phyloP scores from a whole-genome alignment of 129 eudicot species.

The Sambucus nigra region DNA sequence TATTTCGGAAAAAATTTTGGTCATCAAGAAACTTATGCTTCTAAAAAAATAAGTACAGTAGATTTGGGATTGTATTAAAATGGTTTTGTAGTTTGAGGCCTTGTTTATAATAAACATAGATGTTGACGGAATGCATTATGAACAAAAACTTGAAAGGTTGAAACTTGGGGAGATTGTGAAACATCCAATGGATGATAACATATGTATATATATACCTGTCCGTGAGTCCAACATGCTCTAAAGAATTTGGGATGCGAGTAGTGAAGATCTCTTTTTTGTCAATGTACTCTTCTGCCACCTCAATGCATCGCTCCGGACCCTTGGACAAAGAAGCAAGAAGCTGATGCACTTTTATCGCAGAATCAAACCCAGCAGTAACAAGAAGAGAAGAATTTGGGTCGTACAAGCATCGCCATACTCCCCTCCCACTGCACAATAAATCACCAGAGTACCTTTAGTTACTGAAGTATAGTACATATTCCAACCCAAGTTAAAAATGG shows the following conservation, averaged over 20 bases:
- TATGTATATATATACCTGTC: constrained; percentile 56
- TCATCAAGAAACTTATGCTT: too few species aligned
- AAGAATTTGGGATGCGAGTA: constrained; percentile 52
- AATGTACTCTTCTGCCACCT: constrained; percentile 21
- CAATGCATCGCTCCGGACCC: constrained; percentile 18
- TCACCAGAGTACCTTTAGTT: too few species aligned
- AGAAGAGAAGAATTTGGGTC: constrained; percentile 78
- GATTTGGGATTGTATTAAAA: too few species aligned
- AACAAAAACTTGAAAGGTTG: neutral
- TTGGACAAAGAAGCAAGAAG: constrained; percentile 30
- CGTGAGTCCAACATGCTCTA: constrained; percentile 47
- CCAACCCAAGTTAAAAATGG: too few species aligned
- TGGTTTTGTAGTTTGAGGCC: too few species aligned
- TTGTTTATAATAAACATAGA: too few species aligned
- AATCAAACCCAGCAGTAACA: constrained; percentile 98
- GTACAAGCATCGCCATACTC: constrained; percentile 96
- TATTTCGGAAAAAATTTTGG: too few species aligned
- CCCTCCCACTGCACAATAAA: constrained; percentile 98
- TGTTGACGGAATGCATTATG: too few species aligned
- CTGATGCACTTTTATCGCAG: constrained; percentile 78
- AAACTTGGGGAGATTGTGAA: constrained; percentile 2
- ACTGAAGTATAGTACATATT: too few species aligned
- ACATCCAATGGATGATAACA: constrained; percentile 6
- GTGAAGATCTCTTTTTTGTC: constrained; percentile 36
- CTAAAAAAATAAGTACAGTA: too few species aligned